These are phyloP conservation scores for Fusarium solani-melongenae DNA, from an alignment of 2,329 filamentous ascomycete species.

Conservation along the genomic window DNA sequence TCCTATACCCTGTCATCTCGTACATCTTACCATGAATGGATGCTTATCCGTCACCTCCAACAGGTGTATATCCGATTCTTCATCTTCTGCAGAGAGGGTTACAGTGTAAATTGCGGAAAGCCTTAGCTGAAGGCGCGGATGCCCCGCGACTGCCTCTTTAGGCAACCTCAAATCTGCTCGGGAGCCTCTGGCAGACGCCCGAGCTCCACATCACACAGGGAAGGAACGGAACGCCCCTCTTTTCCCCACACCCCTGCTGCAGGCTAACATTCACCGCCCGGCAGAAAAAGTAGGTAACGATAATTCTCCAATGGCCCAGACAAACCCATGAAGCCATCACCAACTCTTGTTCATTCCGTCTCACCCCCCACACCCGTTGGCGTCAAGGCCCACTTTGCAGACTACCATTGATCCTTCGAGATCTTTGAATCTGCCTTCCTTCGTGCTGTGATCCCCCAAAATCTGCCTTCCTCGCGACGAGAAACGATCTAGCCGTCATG, in stretches of 20 bases:
- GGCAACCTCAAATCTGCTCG: constrained; percentile 22
- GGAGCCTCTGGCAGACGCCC: constrained; percentile 12
- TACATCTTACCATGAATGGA: not conserved
- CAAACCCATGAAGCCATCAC: constrained; percentile 30
- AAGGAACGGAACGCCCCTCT: constrained; percentile 11
- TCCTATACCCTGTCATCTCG: not conserved
- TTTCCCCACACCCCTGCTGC: not conserved
- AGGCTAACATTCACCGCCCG: constrained; percentile 42
- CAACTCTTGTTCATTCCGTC: constrained; percentile 22
- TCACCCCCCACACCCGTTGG: not conserved
- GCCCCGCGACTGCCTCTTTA: constrained; percentile 33
- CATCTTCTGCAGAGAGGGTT: not conserved
- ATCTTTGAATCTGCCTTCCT: not conserved
- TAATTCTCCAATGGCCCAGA: not conserved
- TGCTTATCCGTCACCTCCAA: not conserved
- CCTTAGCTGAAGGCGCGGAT: constrained; percentile 25
- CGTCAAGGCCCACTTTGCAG: not conserved
- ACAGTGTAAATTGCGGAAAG: constrained; percentile 6
- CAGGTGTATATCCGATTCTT: not conserved
- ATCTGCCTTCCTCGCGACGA: constrained; percentile 1
- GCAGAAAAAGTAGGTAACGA: constrained; percentile 45
- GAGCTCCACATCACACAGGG: not conserved
- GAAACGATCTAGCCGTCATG: constrained; percentile 20
- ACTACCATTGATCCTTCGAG: not conserved
- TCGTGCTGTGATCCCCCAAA: not conserved